Percentiles rank a stretch among this genome's conserved stretches.
Conservation (phyloP, 495 filamentous ascomycete species). For the Hypomontagnella submonticulosa region DNA sequence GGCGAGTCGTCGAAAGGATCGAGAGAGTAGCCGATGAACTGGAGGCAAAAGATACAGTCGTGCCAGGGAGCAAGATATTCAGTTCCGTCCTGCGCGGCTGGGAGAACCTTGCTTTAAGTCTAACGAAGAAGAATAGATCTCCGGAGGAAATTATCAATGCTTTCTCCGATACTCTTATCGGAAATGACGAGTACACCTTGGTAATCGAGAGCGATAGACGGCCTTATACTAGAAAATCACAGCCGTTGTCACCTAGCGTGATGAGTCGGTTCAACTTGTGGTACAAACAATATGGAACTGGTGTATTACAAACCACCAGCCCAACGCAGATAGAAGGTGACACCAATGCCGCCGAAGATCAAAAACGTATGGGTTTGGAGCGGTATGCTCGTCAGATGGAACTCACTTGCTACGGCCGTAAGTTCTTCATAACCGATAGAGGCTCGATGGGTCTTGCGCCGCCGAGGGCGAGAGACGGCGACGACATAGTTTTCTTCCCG, state of each 20-base stretch:
- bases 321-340: background rate
- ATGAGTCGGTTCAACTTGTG: conserved; percentile 11
- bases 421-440: conserved; percentile 20
- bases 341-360: background rate
- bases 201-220: conserved; percentile 14
- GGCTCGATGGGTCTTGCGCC: conserved; percentile 32
- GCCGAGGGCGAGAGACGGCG: conserved; percentile 11
- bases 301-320: background rate
- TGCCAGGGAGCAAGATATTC: conserved; percentile 3
- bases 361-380: background rate
- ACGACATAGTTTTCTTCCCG: conserved; percentile 25
- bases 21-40: conserved; percentile 11
- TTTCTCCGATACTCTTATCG: conserved; percentile 26
- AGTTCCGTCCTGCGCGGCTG: conserved; percentile 6
- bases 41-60: background rate
- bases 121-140: conserved; percentile 16
- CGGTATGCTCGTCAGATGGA: conserved; percentile 21
- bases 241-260: background rate
- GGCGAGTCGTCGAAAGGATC: conserved; percentile 15
- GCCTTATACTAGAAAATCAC: conserved; percentile 8
- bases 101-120: conserved; percentile 12
- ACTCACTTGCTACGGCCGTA: conserved; percentile 18
- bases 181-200: conserved; percentile 16
- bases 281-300: conserved; percentile 11
- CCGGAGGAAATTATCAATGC: conserved; percentile 18